These are phyloP conservation scores for Barnettozyma wickerhamii DNA, from an alignment of 805 yeast species.

Conservation along the genomic window DNA sequence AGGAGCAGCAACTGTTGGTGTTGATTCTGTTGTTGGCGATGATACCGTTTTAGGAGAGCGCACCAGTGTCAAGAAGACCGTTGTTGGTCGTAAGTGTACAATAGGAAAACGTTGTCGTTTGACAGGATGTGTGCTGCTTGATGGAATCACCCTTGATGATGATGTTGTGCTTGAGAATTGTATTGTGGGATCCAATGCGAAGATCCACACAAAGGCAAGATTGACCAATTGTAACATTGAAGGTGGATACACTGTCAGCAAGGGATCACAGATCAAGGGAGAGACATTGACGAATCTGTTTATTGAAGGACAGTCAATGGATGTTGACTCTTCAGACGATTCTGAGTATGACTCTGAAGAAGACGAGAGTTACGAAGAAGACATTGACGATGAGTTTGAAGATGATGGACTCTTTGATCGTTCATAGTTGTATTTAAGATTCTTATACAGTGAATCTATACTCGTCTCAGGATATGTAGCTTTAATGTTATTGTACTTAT, in stretches of 20 bases:
- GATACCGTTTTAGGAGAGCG: slow-evolving; percentile 70
- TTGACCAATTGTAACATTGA: slow-evolving; percentile 84
- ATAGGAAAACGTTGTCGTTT: slow-evolving; percentile 86
- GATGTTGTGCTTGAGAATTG: slow-evolving; percentile 78
- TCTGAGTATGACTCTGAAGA: slow-evolving; percentile 26
- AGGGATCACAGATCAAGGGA: slow-evolving; percentile 50
- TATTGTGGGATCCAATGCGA: slow-evolving; percentile 68
- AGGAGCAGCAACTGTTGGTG: slow-evolving; percentile 73
- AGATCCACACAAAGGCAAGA: slow-evolving; percentile 58
- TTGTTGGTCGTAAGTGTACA: slow-evolving; percentile 66
- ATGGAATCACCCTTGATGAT: slow-evolving; percentile 70
- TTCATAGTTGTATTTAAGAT: no score
- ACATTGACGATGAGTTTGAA: slow-evolving; percentile 38
- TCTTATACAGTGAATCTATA: no score
- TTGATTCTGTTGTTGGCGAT: slow-evolving; percentile 76
- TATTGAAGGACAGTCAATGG: slow-evolving; percentile 22
- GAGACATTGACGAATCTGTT: slow-evolving; percentile 45
- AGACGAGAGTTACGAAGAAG: slow-evolving; percentile 36
- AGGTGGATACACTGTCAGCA: slow-evolving; percentile 63
- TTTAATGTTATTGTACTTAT: no score
- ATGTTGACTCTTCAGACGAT: slow-evolving; percentile 17
- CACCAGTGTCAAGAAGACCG: slow-evolving; percentile 82
- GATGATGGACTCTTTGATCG: slow-evolving; percentile 63
- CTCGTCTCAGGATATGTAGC: no score
- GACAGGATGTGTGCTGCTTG: slow-evolving; percentile 78